phyloP scores from a whole-genome alignment of 805 yeast species.

The Candida taoyuanica region DNA sequence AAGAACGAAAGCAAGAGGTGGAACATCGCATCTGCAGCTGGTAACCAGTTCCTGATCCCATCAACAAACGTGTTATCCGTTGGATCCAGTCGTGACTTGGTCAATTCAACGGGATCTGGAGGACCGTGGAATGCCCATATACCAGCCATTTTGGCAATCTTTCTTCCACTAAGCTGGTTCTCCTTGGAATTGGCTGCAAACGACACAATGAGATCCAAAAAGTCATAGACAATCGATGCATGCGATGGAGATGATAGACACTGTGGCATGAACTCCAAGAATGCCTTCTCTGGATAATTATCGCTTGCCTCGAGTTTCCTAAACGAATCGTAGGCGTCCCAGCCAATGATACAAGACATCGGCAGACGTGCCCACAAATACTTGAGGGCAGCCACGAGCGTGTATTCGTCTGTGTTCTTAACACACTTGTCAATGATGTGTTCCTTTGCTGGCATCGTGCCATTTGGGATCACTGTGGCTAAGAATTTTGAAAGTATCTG shows the following conservation, averaged over 20 bases:
- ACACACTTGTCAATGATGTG: constrained; percentile 42
- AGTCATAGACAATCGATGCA: constrained; percentile 85
- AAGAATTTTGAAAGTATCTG: constrained; percentile 53
- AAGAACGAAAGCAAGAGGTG: constrained; percentile 74
- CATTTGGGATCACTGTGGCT: constrained; percentile 53
- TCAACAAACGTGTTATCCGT: constrained; percentile 46
- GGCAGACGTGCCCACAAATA: constrained; percentile 87
- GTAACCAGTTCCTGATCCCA: constrained; percentile 73
- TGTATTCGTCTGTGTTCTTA: constrained; percentile 56
- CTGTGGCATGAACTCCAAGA: constrained; percentile 77
- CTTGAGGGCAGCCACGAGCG: constrained; percentile 68
- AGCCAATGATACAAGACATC: constrained; percentile 73
- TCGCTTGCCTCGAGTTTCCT: constrained; percentile 59
- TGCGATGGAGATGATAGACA: constrained; percentile 81
- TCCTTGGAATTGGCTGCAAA: constrained; percentile 74
- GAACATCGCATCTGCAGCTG: constrained; percentile 80
- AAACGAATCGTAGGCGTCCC: constrained; percentile 77
- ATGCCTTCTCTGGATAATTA: constrained; percentile 67
- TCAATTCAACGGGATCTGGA: constrained; percentile 19
- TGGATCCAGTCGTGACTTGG: constrained; percentile 22
- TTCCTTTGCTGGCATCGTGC: constrained; percentile 42
- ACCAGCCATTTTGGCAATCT: constrained; percentile 76
- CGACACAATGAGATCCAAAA: constrained; percentile 73
- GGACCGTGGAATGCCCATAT: constrained; percentile 77
- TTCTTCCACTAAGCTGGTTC: constrained; percentile 75